Evolutionary conservation across 140 eudicot genomes (phyloP).

Genomic region (Anethum foeniculum): DNA sequence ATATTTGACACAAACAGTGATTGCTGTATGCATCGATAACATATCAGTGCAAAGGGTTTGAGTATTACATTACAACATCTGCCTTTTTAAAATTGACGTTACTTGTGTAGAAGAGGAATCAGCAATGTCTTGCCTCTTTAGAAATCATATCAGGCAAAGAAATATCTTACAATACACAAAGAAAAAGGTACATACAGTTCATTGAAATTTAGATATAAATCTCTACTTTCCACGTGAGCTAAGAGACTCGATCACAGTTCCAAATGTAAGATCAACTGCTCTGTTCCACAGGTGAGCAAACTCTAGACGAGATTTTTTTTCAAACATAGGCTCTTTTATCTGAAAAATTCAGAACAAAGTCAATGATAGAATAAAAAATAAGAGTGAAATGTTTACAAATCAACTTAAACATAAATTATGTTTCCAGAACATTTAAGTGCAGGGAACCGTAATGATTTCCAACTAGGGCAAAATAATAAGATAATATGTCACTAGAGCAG

Average conservation of each 20-base stretch:
- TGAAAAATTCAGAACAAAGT: slow-evolving; percentile 15
- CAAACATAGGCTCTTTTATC: slow-evolving; percentile 39
- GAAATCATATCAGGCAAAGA: slow-evolving; percentile 16
- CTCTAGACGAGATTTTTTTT: slow-evolving; percentile 36
- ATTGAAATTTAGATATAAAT: slow-evolving; percentile 8
- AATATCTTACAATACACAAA: slow-evolving; percentile 6
- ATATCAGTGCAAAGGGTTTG: background rate
- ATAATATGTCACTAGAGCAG: background rate
- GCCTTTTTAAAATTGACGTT: background rate
- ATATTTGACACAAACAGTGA: background rate
- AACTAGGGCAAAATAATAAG: background rate
- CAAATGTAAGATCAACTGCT: slow-evolving; percentile 62
- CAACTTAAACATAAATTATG: background rate
- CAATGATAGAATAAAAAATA: too few relatives aligned
- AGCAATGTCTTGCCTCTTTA: background rate
- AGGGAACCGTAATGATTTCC: background rate
- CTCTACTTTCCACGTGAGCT: slow-evolving; percentile 68
- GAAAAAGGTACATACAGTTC: slow-evolving; percentile 15
- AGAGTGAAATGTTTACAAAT: background rate
- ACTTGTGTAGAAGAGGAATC: background rate
- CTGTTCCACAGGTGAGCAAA: slow-evolving; percentile 76
- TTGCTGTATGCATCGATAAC: background rate
- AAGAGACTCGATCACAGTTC: slow-evolving; percentile 55
- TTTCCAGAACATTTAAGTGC: background rate
- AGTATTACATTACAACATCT: slow-evolving; percentile 5